Percentiles rank a stretch among this genome's conserved stretches.
Conservation (phyloP, 2,329 filamentous ascomycete species). For the Hirsutella thompsonii region DNA sequence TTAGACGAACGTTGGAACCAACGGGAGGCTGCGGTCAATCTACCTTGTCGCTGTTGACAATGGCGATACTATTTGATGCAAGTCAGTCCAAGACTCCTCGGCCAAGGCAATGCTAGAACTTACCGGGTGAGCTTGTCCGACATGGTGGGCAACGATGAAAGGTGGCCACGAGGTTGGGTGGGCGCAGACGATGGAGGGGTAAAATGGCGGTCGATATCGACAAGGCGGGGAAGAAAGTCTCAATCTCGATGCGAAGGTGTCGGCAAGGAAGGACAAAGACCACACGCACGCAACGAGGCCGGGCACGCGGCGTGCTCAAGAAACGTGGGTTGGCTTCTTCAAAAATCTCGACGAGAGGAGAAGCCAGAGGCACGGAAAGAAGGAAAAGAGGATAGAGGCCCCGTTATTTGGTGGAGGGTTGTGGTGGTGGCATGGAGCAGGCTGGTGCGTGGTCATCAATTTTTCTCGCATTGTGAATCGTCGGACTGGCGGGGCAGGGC, state of each 20-base stretch:
- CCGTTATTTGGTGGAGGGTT: slow-evolving; percentile 5
- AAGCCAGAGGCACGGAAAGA: slow-evolving; percentile 2
- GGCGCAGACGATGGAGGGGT: background rate
- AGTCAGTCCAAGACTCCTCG: slow-evolving; percentile 11
- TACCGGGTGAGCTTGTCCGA: slow-evolving; percentile 92
- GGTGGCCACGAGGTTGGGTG: background rate
- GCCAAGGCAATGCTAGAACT: slow-evolving; percentile 14
- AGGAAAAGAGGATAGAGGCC: slow-evolving; percentile 1
- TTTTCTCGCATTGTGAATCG: slow-evolving; percentile 26
- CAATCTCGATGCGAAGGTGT: background rate
- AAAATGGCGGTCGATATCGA: background rate
- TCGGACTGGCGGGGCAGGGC: slow-evolving; percentile 19
- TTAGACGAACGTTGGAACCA: slow-evolving; percentile 5
- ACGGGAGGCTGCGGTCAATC: slow-evolving; percentile 14
- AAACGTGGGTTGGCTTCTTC: background rate
- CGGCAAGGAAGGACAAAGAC: slow-evolving; percentile 1
- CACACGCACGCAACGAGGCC: slow-evolving; percentile 5
- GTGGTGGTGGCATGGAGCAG: slow-evolving; percentile 7
- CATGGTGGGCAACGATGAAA: slow-evolving; percentile 40
- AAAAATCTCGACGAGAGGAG: background rate
- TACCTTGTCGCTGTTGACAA: slow-evolving; percentile 97
- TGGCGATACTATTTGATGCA: slow-evolving; percentile 66
- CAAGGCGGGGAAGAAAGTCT: too few species aligned
- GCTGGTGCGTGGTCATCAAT: slow-evolving; percentile 23
- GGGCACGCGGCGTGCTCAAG: slow-evolving; percentile 6